Evolutionary conservation across 768 basidiomycete genomes (phyloP).

Genomic region (Termitomyces sp.): DNA sequence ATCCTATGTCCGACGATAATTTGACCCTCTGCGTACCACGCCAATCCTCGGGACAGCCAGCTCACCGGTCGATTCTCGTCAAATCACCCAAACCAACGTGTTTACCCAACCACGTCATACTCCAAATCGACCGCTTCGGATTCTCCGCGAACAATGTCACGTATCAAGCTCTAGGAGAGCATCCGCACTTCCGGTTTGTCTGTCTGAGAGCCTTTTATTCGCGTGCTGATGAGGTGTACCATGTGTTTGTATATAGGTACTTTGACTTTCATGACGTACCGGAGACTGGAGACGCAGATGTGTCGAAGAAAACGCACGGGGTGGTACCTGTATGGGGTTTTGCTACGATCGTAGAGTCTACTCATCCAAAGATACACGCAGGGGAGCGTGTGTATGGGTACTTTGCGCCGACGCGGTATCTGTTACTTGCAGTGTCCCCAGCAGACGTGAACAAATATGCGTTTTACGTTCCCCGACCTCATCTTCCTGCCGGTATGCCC

Average conservation of each 20-base stretch:
- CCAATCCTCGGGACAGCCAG: conserved; percentile 19
- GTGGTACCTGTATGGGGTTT: conserved; percentile 73
- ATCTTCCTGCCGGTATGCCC: conserved; percentile 51
- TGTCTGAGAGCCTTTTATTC: conserved; percentile 4
- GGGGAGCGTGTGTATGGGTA: conserved; percentile 66
- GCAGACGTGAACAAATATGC: conserved; percentile 46
- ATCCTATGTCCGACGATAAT: conserved; percentile 9
- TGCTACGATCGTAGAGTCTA: conserved; percentile 48
- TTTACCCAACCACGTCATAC: conserved; percentile 43
- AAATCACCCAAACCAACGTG: conserved; percentile 15
- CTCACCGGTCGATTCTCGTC: conserved; percentile 17
- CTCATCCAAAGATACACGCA: conserved; percentile 36
- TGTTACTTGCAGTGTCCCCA: conserved; percentile 46
- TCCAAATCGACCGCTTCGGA: conserved; percentile 61
- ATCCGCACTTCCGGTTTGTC: conserved; percentile 42
- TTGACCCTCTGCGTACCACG: conserved; percentile 27
- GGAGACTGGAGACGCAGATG: conserved; percentile 23
- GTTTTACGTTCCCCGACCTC: conserved; percentile 55
- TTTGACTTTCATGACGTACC: conserved; percentile 62
- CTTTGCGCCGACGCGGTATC: conserved; percentile 52
- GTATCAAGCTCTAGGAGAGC: conserved; percentile 53
- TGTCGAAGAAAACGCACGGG: conserved; percentile 48
- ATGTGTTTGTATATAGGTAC: conserved; percentile 34
- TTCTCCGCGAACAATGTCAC: conserved; percentile 71
- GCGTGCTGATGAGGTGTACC: not conserved